Evolutionary conservation across 1,284 basidiomycete genomes (phyloP).

Genomic region (Ustilago tritici): DNA sequence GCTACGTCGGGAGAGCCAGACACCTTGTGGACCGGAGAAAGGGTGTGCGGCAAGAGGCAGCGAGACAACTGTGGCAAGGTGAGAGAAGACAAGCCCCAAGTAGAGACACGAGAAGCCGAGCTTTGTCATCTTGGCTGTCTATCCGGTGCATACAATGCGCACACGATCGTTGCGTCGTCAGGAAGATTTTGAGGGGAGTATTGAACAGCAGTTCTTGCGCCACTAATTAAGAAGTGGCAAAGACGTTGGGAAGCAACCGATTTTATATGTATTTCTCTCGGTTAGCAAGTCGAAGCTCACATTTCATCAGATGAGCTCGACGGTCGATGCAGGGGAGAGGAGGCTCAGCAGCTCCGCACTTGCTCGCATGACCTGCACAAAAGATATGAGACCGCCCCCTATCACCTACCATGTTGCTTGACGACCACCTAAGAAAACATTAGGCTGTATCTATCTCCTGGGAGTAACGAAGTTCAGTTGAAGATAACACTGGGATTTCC

Average conservation of each 20-base stretch:
- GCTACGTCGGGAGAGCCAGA: background rate
- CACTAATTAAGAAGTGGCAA: background rate
- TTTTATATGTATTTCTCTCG: background rate
- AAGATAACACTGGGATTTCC: too few species aligned
- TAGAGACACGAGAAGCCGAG: background rate
- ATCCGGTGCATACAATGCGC: background rate
- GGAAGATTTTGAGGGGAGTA: background rate
- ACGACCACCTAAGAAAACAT: background rate
- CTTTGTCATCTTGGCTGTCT: background rate
- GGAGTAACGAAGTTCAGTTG: too few species aligned
- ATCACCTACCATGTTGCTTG: background rate
- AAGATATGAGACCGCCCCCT: background rate
- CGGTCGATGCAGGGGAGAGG: background rate
- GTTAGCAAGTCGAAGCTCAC: background rate
- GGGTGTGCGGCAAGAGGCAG: background rate
- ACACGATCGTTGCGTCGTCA: background rate
- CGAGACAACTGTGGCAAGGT: background rate
- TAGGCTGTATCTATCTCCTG: too few species aligned
- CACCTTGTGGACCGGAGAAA: background rate
- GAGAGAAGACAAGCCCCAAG: background rate
- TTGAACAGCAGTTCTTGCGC: background rate
- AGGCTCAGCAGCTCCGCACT: background rate
- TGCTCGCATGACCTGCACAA: background rate
- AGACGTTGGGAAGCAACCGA: background rate
- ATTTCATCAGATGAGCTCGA: background rate